These are phyloP conservation scores for Camelina laxa DNA, from an alignment of 345 rosid species.

Conservation along the genomic window DNA sequence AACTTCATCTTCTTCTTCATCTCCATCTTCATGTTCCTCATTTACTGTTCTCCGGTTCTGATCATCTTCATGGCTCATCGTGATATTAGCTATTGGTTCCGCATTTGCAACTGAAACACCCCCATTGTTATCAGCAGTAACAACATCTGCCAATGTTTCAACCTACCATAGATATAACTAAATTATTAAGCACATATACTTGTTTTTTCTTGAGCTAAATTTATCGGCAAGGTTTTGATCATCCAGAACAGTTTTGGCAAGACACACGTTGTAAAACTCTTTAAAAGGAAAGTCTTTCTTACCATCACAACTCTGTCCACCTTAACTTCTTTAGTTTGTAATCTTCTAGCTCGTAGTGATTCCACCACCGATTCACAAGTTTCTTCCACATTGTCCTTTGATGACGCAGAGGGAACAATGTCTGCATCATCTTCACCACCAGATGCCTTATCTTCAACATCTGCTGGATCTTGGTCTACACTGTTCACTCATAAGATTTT, in stretches of 20 bases:
- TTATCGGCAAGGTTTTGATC: constrained; percentile 12
- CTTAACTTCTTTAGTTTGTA: constrained; percentile 49
- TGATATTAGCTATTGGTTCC: constrained; percentile 47
- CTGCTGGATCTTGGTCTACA: constrained; percentile 47
- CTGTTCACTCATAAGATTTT: constrained; percentile 46
- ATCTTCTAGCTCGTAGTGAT: constrained; percentile 46
- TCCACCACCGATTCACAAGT: constrained; percentile 46
- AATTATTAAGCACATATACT: constrained; percentile 14
- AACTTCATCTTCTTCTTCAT: constrained; percentile 42
- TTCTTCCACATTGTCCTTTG: constrained; percentile 45
- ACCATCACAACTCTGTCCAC: constrained; percentile 53
- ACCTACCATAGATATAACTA: constrained; percentile 48
- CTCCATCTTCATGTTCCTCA: constrained; percentile 50
- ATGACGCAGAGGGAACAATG: constrained; percentile 39
- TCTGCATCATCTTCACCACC: constrained; percentile 42
- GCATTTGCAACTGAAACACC: constrained; percentile 43
- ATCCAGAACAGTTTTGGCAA: background rate
- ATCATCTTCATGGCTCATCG: constrained; percentile 50
- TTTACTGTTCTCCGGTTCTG: constrained; percentile 52
- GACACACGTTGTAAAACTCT: background rate
- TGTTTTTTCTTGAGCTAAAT: constrained; percentile 5
- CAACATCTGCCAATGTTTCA: constrained; percentile 39
- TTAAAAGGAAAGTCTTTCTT: constrained; percentile 32
- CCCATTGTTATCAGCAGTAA: constrained; percentile 41
- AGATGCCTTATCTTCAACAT: constrained; percentile 43